Base-by-base conservation (phyloP, 129 eudicot species). In the Helichrysum umbraculigerum region DNA sequence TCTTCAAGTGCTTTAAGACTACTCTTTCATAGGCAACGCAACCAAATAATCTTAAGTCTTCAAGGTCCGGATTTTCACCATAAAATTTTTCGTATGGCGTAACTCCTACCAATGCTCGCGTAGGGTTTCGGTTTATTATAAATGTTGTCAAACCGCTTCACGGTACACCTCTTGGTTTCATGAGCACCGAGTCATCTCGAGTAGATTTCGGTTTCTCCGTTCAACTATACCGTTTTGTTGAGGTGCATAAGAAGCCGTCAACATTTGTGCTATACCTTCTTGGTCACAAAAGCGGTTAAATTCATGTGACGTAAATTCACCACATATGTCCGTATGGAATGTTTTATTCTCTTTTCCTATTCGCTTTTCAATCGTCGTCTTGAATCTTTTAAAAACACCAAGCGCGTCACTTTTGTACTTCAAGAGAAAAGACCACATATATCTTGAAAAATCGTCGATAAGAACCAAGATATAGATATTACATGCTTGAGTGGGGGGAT, bases 231-330 rank as follows among this genome's bases (percentile, higher is more conserved):
- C 68, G 19, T 62, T 62, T 62, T 54, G 60, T 54, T 54, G 60
- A 17, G 60, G 60, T 54, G 60, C 60, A 54, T 54, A 54, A 54
- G 60, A 39, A 29, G 68, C 41, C 6, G 37, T 62, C 19, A 33
- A 34, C 51, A 66, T 66, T 32, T 28, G 70, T 66, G 50, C 1
- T 66, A 66, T 34, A 4, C 35, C 70, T 34, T 66, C 70, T 66
- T 66, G 28, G 12, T 66, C 70, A 66, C 29, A 66, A 66, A 66
- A 66, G 0, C 70, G 70, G 50, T 66, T 66, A 17, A 66, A 66
- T 0, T 66, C 70, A 33, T 16, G 29, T 15, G 70, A 66, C 0
- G 70, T 66, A 14, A 66, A 32, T 17, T 66, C 50, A 32, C 70
- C 70, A 66, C 70, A 51, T 66, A 51, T 33, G n/a, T 33, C 70